Conservation (phyloP, 176 grass and related monocot species). For the Otatea glauca region DNA sequence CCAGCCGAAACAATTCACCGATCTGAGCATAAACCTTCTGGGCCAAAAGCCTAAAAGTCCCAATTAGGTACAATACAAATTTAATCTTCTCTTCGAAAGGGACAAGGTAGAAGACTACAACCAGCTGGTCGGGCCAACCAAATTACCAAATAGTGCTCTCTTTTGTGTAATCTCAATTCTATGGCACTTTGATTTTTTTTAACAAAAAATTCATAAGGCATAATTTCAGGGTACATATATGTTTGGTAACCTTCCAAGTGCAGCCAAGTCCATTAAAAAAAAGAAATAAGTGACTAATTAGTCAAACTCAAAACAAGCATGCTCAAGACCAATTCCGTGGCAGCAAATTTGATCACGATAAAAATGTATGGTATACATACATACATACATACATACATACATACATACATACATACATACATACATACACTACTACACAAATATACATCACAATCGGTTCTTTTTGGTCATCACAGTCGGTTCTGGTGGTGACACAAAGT, state of each 20-base stretch:
- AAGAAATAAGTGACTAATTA: not conserved
- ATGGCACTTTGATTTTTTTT: not conserved
- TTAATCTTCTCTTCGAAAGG: not conserved
- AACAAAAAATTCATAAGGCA: not conserved
- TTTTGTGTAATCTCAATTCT: not conserved
- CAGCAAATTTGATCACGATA: not conserved
- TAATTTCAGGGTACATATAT: not conserved
- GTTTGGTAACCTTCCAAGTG: not conserved
- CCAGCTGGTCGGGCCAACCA: not conserved
- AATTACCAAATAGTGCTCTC: not conserved
- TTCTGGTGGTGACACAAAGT: too few species aligned
- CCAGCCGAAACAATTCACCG: not conserved
- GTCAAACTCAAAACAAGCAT: not conserved
- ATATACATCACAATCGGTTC: too few species aligned
- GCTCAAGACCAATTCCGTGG: not conserved
- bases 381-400: too few species aligned
- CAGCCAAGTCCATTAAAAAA: not conserved
- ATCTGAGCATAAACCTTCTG: not conserved
- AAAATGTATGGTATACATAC: not conserved
- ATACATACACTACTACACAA: too few species aligned
- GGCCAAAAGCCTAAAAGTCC: conserved; percentile 5
- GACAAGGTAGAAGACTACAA: not conserved
- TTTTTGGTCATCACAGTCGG: too few species aligned
- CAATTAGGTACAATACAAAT: not conserved
- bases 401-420: too few species aligned